A percentile compares a stretch with the other conserved stretches of the same genome.
Conservation (phyloP, 768 basidiomycete species). For the Rhodosporidiobolus sp. region DNA sequence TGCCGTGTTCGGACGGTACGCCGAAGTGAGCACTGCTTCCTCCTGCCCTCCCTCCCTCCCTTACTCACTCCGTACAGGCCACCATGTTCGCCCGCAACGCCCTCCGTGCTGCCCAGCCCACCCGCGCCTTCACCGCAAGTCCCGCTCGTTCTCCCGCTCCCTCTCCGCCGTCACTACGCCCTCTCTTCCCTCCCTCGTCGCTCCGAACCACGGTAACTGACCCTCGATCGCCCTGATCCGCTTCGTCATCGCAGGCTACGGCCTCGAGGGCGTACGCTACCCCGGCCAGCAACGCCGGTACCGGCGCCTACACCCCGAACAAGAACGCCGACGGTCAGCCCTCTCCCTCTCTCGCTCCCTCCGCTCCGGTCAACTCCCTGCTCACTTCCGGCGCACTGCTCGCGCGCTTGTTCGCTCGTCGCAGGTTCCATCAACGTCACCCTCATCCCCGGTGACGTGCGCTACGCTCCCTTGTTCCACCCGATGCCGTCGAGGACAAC, state of each 20-base stretch:
- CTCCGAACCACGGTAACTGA: neutral
- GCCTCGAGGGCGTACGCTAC: conserved; percentile 12
- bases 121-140: conserved; percentile 24
- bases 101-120: conserved; percentile 15
- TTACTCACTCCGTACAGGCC: neutral
- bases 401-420: neutral
- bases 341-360: neutral
- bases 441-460: conserved; percentile 89
- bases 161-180: neutral
- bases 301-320: conserved; percentile 13
- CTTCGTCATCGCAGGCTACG: conserved; percentile 1
- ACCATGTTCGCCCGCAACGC: conserved; percentile 25
- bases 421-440: conserved; percentile 56
- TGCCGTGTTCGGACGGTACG: too few relatives aligned
- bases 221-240: neutral
- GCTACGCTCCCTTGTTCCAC: conserved; percentile 36
- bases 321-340: conserved; percentile 26
- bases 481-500: too few relatives aligned
- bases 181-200: neutral
- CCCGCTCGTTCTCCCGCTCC: neutral
- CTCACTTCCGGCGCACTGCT: neutral
- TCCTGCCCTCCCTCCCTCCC: neutral
- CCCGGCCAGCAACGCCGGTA: conserved; percentile 2
- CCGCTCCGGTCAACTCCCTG: neutral
- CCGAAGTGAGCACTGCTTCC: neutral